Evolutionary conservation across 495 filamentous ascomycete species (phyloP).

Genomic region (Staphylotrichum longicolle): DNA sequence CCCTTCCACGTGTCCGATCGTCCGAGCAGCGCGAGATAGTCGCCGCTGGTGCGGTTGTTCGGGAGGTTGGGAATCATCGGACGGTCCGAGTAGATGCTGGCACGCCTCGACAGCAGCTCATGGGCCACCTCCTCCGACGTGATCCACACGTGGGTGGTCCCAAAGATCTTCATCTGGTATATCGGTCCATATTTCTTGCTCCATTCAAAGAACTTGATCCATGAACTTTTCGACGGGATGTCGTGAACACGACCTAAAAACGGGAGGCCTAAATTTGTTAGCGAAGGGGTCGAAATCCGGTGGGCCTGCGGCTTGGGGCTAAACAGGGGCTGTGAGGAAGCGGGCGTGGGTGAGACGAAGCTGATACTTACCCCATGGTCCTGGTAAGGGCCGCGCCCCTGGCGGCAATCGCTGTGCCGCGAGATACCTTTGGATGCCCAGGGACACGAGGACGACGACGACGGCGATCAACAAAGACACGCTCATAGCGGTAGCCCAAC

Average conservation of each 20-base stretch:
- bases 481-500: too few species aligned
- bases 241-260: constrained; percentile 59
- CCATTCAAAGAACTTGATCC: constrained; percentile 63
- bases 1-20: constrained; percentile 55
- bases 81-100: constrained; percentile 61
- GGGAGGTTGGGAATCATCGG: constrained; percentile 53
- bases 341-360: too few species aligned
- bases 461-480: constrained; percentile 1
- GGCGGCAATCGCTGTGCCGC: constrained; percentile 11
- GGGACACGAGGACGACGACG: not conserved
- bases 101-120: constrained; percentile 59
- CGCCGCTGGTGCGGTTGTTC: constrained; percentile 54
- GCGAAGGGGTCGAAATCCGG: too few species aligned
- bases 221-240: constrained; percentile 49
- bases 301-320: too few species aligned
- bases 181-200: constrained; percentile 60
- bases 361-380: constrained; percentile 18
- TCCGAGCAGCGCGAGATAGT: constrained; percentile 56
- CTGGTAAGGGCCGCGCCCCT: constrained; percentile 22
- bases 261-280: constrained; percentile 39
- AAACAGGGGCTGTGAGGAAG: too few species aligned
- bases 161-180: constrained; percentile 58
- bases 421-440: constrained; percentile 12
- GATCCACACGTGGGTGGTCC: constrained; percentile 58
- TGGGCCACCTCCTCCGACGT: constrained; percentile 55